Base-by-base conservation (phyloP, 495 filamentous ascomycete species). In the Wilcoxina mikolae region DNA sequence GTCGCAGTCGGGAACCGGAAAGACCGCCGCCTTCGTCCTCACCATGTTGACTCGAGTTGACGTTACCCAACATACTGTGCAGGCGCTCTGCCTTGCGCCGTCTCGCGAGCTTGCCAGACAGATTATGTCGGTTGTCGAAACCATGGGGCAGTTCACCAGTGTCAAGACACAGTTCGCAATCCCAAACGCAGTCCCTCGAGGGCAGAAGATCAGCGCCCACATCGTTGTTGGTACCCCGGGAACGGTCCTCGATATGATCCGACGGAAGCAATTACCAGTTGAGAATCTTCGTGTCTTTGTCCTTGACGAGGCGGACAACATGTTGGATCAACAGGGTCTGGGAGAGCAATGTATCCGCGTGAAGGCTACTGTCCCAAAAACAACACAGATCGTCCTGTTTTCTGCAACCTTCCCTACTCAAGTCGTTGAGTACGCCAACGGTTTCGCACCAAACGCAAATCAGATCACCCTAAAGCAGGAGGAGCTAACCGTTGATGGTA, bases 1-100 rank as follows among this genome's bases (percentile, higher is more conserved):
- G 67, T 98, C 91, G 20, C 91, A 98, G 69, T 98, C 91, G 1
- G 91, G 91, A 54, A 98, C 91, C 10, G 91, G 91, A 51, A 98
- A 98, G 73, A 98, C 91, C 5, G 91, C 91, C 25, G 91, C 91
- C 22, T 98, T 98, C 68, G 81, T 87, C n/a, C 79, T 94, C 54
- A 94, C 91, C 45, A 83, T 94, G 43, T 77, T 98, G n/a, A 80
- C 82, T 53, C 85, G 91, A 42, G 65, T 95, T 61, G 84, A 96
- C 58, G 71, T 86, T 33, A 69, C 61, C n/a, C n/a, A 46, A 1
- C 72, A 78, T 9, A 71, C 66, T 3, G 72, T 74, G 4, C 91
- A 98, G 70, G 87, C 87, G n/a, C 70, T 98, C 12, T 79, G 90
- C 31, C 77, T 98, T 22, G 91, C 89, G 3, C 91, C 91, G 12